phyloP scores from a whole-genome alignment of 148 eudicot species.

The Simmondsia chinensis region DNA sequence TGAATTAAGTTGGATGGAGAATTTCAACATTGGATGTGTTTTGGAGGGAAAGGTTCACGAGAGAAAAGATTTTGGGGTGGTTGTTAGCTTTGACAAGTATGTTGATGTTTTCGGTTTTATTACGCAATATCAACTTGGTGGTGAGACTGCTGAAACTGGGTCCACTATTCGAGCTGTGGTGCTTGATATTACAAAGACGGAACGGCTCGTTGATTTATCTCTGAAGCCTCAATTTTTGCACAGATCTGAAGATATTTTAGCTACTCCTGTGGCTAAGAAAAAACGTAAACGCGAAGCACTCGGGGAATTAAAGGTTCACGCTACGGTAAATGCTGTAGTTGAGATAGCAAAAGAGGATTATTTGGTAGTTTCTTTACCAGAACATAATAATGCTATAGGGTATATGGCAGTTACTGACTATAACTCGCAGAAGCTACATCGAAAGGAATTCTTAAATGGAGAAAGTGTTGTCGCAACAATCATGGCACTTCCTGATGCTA shows the following conservation, averaged over 20 bases:
- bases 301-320: conserved; percentile 57
- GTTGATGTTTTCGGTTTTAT: conserved; percentile 72
- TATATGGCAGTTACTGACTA: conserved; percentile 66
- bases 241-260: conserved; percentile 18
- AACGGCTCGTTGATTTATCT: conserved; percentile 75
- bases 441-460: conserved; percentile 45
- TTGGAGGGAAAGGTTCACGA: conserved; percentile 64
- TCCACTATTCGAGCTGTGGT: conserved; percentile 56
- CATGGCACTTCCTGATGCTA: conserved; percentile 68
- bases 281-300: conserved; percentile 59
- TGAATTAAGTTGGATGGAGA: conserved; percentile 42
- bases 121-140: conserved; percentile 66
- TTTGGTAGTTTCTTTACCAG: conserved; percentile 81
- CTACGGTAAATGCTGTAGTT: conserved; percentile 54
- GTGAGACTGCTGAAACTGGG: conserved; percentile 36
- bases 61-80: conserved; percentile 69
- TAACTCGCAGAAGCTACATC: conserved; percentile 68
- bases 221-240: conserved; percentile 59
- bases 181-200: conserved; percentile 72
- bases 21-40: conserved; percentile 41
- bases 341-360: conserved; percentile 87
- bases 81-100: conserved; percentile 53
- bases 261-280: conserved; percentile 37
- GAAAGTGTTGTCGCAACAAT: conserved; percentile 67
- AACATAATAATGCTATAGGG: conserved; percentile 50